Evolutionary conservation across 345 rosid species (phyloP).

Genomic region (Zanthoxylum bungeanum): DNA sequence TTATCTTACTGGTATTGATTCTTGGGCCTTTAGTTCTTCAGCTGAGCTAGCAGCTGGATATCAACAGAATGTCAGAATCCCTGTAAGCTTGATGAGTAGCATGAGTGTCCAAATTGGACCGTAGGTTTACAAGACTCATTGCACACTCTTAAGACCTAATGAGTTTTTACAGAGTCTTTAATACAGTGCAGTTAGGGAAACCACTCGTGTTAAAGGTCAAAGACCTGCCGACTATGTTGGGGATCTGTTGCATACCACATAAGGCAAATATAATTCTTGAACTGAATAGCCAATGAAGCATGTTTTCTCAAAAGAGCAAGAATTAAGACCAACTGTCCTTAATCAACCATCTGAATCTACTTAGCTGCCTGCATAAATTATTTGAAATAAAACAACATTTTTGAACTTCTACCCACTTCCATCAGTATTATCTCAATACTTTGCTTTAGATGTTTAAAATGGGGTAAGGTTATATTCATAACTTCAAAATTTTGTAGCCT

Average conservation of each 20-base stretch:
- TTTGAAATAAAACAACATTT: background rate
- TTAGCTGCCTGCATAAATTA: background rate
- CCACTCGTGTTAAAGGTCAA: background rate
- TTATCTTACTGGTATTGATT: background rate
- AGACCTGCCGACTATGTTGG: background rate
- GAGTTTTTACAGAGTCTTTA: background rate
- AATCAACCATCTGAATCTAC: background rate
- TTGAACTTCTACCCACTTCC: background rate
- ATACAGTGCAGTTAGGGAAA: background rate
- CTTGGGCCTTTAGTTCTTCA: background rate
- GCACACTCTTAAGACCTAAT: background rate
- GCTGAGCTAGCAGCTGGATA: background rate
- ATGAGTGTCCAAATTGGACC: background rate
- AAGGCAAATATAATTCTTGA: constrained; percentile 1
- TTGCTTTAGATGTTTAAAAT: background rate
- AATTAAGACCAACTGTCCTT: no score
- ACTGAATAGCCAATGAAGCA: background rate
- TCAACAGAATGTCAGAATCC: constrained; percentile 3
- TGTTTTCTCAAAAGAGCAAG: background rate
- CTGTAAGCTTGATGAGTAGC: background rate
- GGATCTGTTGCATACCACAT: background rate
- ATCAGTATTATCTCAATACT: background rate
- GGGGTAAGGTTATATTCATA: background rate
- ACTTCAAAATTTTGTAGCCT: background rate
- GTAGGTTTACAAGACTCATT: background rate